These are phyloP conservation scores for Aureobasidium sp. DNA, from an alignment of 2,329 filamentous ascomycete species.

Conservation along the genomic window DNA sequence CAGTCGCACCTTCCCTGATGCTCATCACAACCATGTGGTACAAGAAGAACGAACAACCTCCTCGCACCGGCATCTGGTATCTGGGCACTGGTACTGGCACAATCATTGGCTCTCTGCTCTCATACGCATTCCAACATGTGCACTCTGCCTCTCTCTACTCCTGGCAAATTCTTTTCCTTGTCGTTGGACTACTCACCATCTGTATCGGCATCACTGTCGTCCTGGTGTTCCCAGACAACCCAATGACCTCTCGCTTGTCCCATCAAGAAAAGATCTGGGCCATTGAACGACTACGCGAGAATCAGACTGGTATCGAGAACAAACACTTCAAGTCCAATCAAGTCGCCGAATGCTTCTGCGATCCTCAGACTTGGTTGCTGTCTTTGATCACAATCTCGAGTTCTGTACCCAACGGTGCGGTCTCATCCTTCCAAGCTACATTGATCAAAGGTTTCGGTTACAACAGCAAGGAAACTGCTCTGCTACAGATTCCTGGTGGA, in stretches of 20 bases:
- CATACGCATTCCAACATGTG: slow-evolving; percentile 61
- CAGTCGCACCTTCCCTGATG: slow-evolving; percentile 60
- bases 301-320: slow-evolving; percentile 58
- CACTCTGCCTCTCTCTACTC: slow-evolving; percentile 39
- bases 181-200: slow-evolving; percentile 50
- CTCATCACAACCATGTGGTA: slow-evolving; percentile 57
- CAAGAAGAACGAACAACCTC: slow-evolving; percentile 58
- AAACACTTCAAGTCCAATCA: slow-evolving; percentile 55
- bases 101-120: slow-evolving; percentile 62
- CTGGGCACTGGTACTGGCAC: slow-evolving; percentile 66
- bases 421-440: slow-evolving; percentile 40
- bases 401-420: slow-evolving; percentile 46
- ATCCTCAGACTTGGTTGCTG: slow-evolving; percentile 51
- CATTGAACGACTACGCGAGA: slow-evolving; percentile 48
- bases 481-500: slow-evolving; percentile 65
- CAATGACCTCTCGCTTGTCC: slow-evolving; percentile 32
- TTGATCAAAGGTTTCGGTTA: slow-evolving; percentile 38
- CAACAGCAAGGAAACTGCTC: slow-evolving; percentile 31
- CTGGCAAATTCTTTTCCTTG: slow-evolving; percentile 61
- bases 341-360: slow-evolving; percentile 48
- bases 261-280: slow-evolving; percentile 35
- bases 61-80: slow-evolving; percentile 73
- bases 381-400: slow-evolving; percentile 39
- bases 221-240: slow-evolving; percentile 35
- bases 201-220: slow-evolving; percentile 37